These are phyloP conservation scores for Apostasia ramifera DNA, from an alignment of 106 monocot genomes.

Conservation along the genomic window DNA sequence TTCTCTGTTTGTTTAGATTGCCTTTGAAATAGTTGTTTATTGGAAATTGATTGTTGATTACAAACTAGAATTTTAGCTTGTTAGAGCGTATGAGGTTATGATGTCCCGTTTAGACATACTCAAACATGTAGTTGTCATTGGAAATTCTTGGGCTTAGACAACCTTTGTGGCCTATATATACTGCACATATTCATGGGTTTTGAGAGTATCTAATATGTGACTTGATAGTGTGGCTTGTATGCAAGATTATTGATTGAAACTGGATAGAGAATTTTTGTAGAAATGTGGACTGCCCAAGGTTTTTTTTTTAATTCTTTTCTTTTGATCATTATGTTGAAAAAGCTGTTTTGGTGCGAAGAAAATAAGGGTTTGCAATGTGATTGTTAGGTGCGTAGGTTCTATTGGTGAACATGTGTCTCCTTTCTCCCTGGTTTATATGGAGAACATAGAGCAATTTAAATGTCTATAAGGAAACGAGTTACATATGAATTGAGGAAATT, in stretches of 20 bases:
- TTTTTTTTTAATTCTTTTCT: not conserved
- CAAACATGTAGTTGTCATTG: too few species aligned
- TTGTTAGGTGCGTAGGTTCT: not conserved
- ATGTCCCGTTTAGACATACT: too few species aligned
- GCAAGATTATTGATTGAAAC: not conserved
- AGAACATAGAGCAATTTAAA: not conserved
- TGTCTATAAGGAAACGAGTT: not conserved
- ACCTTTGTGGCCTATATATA: too few species aligned
- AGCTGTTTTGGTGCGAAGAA: not conserved
- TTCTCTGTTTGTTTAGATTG: too few species aligned
- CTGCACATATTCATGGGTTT: too few species aligned
- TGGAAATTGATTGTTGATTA: too few species aligned
- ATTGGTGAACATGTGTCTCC: not conserved
- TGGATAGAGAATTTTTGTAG: not conserved
- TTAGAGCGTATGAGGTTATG: too few species aligned
- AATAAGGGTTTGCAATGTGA: not conserved
- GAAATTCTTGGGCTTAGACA: too few species aligned
- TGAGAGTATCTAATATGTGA: slow-evolving; percentile 1
- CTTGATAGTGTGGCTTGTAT: slow-evolving; percentile 6
- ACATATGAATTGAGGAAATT: too few species aligned
- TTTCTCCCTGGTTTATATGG: not conserved
- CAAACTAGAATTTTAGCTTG: too few species aligned
- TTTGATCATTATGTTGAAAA: not conserved
- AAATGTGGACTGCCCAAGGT: not conserved
- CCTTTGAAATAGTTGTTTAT: too few species aligned